Percentiles rank a stretch among this genome's conserved stretches.
phyloP scores from a whole-genome alignment of 2,329 filamentous ascomycete genomes.

The Hypomyces rosellus region DNA sequence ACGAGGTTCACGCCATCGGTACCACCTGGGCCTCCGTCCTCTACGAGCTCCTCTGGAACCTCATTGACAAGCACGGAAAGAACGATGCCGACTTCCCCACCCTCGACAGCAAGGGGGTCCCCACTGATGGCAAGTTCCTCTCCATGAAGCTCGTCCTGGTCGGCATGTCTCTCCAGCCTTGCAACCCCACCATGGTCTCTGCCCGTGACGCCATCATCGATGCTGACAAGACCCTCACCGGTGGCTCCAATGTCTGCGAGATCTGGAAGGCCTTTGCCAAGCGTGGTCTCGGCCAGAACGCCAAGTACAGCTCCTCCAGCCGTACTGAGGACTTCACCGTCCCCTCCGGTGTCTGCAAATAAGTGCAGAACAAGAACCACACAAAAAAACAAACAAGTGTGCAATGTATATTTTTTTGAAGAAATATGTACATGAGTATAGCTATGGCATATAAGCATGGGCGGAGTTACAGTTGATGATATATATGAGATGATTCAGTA shows the following conservation, averaged over 20 bases:
- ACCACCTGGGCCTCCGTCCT: constrained; percentile 47
- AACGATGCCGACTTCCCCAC: constrained; percentile 35
- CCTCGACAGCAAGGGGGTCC: constrained; percentile 37
- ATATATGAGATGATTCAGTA: too few species aligned
- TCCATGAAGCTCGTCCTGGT: constrained; percentile 47
- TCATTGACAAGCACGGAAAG: constrained; percentile 51
- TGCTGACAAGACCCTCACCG: constrained; percentile 45
- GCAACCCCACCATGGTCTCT: constrained; percentile 47
- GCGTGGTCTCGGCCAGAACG: constrained; percentile 43
- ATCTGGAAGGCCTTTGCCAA: constrained; percentile 53
- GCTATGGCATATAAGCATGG: too few species aligned
- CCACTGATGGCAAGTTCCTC: constrained; percentile 47
- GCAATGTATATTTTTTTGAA: too few species aligned
- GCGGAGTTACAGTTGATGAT: too few species aligned
- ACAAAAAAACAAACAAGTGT: background rate
- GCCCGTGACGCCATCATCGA: constrained; percentile 51
- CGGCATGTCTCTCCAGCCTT: constrained; percentile 50
- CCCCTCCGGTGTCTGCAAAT: constrained; percentile 20
- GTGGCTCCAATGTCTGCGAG: constrained; percentile 43
- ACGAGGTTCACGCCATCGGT: constrained; percentile 41
- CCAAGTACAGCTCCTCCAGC: constrained; percentile 22
- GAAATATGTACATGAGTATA: background rate
- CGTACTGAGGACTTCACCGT: constrained; percentile 27
- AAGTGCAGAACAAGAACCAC: background rate
- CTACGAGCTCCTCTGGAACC: constrained; percentile 52